phyloP scores from a whole-genome alignment of 2,329 filamentous ascomycete species.

The Alternaria solani region DNA sequence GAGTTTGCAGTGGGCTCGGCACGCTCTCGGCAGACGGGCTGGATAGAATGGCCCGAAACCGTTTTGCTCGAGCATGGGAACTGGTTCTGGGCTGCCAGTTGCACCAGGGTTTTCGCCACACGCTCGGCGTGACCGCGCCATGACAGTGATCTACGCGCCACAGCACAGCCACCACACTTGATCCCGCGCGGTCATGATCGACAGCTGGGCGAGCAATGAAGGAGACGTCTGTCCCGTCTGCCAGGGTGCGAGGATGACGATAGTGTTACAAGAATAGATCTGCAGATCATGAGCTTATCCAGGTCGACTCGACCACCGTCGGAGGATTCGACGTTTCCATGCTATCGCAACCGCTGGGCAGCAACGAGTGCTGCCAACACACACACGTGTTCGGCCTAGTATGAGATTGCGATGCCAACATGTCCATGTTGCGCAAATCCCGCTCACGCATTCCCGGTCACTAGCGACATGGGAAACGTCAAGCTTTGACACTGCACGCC shows the following conservation, averaged over 20 bases:
- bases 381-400: neutral
- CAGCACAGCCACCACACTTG: slow-evolving; percentile 33
- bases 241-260: slow-evolving; percentile 13
- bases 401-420: slow-evolving; percentile 11
- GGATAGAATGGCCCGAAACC: slow-evolving; percentile 21
- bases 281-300: slow-evolving; percentile 4
- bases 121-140: slow-evolving; percentile 33
- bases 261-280: slow-evolving; percentile 12
- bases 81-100: slow-evolving; percentile 26
- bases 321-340: neutral
- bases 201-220: slow-evolving; percentile 8
- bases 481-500: slow-evolving; percentile 22
- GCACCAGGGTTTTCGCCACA: slow-evolving; percentile 29
- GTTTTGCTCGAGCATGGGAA: slow-evolving; percentile 19
- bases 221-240: slow-evolving; percentile 16
- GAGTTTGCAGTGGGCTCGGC: slow-evolving; percentile 15
- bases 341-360: neutral
- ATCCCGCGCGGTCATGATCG: slow-evolving; percentile 23
- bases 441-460: slow-evolving; percentile 17
- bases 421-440: slow-evolving; percentile 21
- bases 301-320: neutral
- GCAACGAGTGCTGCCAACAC: neutral
- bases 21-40: slow-evolving; percentile 23
- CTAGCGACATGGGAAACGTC: slow-evolving; percentile 23
- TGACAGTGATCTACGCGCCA: slow-evolving; percentile 31